A percentile compares a stretch with the other conserved stretches of the same genome.
These are phyloP conservation scores for Alternaria brassicicola DNA, from an alignment of 2,329 filamentous ascomycete genomes.

Conservation along the genomic window DNA sequence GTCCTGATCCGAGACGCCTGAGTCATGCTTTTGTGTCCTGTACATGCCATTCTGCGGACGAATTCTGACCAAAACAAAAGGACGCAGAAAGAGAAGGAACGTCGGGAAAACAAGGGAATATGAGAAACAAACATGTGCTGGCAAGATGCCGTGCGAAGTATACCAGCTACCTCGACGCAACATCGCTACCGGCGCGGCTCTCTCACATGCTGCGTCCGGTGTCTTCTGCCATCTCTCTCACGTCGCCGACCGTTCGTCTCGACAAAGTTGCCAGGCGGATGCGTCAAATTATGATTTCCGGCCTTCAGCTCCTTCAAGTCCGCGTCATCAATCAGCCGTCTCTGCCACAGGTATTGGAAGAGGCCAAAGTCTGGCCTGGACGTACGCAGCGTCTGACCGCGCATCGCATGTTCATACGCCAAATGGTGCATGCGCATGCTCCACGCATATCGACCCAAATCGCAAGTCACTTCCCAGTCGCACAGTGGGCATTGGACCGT, in stretches of 20 bases:
- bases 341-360: conserved; percentile 40
- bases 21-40: conserved; percentile 14
- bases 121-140: background rate
- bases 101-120: background rate
- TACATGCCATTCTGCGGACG: conserved; percentile 12
- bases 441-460: conserved; percentile 32
- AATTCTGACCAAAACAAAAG: background rate
- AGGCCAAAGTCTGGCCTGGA: conserved; percentile 39
- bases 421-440: conserved; percentile 37
- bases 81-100: background rate
- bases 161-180: background rate
- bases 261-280: conserved; percentile 27
- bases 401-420: conserved; percentile 28
- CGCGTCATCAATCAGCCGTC: conserved; percentile 38
- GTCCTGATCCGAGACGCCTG: conserved; percentile 1
- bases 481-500: conserved; percentile 42
- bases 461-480: conserved; percentile 26
- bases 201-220: conserved; percentile 22
- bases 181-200: conserved; percentile 7
- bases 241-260: conserved; percentile 18
- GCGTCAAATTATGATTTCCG: conserved; percentile 36
- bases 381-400: conserved; percentile 31
- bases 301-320: conserved; percentile 43
- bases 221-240: conserved; percentile 13
- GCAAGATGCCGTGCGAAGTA: background rate